A percentile compares a stretch with the other conserved stretches of the same genome.
Conservation (phyloP, 2,329 filamentous ascomycete species). For the Botryotinia globosa region DNA sequence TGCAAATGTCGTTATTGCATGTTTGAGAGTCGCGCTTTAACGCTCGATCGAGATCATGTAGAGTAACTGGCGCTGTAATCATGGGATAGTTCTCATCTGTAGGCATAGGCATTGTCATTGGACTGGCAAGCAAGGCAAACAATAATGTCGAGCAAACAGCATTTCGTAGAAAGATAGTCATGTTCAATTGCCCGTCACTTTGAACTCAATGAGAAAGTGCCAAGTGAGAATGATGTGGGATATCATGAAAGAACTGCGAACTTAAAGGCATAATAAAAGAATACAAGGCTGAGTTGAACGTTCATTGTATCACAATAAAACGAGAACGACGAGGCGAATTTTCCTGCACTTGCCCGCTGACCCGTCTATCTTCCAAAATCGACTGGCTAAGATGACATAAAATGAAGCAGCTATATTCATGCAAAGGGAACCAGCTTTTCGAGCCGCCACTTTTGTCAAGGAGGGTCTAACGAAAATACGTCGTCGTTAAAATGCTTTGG, state of each 20-base stretch:
- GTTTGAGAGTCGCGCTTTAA: background rate
- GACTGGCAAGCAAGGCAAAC: background rate
- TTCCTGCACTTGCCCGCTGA: background rate
- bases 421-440: background rate
- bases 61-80: background rate
- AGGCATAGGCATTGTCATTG: background rate
- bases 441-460: too few species aligned
- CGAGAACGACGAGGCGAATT: background rate
- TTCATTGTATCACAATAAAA: background rate
- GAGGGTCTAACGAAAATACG: background rate
- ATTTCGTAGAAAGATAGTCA: background rate
- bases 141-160: background rate
- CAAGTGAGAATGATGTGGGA: background rate
- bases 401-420: background rate
- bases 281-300: background rate
- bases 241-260: background rate
- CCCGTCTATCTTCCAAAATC: background rate
- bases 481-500: background rate
- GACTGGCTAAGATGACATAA: background rate
- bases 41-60: background rate
- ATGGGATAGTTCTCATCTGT: background rate
- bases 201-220: background rate
- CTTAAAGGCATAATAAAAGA: background rate
- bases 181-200: background rate
- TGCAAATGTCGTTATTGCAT: background rate